Percentiles rank a stretch among this genome's conserved stretches.
phyloP scores from a whole-genome alignment of 73 alveolate species.

The Effrenium voratum region DNA sequence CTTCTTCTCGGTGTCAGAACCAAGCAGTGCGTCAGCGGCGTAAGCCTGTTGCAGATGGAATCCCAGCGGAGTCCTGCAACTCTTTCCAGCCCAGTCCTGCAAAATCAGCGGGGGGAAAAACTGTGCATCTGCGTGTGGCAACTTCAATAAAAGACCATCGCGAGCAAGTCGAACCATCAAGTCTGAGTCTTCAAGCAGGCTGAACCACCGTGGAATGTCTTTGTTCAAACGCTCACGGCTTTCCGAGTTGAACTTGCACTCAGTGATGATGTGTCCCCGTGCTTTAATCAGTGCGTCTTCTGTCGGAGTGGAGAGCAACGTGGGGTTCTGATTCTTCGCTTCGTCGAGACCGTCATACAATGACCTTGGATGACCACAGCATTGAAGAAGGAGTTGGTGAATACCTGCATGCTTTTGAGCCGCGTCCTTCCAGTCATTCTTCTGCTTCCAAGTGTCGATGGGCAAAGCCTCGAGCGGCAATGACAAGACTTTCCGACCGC shows the following conservation, averaged over 20 bases:
- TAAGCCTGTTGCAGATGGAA: slow-evolving; percentile 25
- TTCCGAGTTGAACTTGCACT: slow-evolving; percentile 14
- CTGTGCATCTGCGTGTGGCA: neutral
- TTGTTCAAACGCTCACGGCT: neutral
- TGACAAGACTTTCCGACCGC: neutral
- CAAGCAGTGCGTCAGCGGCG: slow-evolving; percentile 46
- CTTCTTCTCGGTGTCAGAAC: slow-evolving; percentile 65
- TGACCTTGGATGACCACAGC: slow-evolving; percentile 33
- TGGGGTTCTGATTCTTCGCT: neutral
- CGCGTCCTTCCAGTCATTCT: neutral
- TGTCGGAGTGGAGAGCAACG: neutral
- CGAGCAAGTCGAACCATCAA: slow-evolving; percentile 9
- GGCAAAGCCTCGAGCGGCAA: slow-evolving; percentile 7
- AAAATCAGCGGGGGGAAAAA: neutral
- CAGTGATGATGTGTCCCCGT: neutral
- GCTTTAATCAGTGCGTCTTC: neutral
- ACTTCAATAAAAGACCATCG: slow-evolving; percentile 2
- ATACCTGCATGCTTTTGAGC: slow-evolving; percentile 21
- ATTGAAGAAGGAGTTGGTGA: slow-evolving; percentile 2
- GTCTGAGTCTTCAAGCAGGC: slow-evolving; percentile 19
- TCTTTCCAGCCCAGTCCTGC: slow-evolving; percentile 34
- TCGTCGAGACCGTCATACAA: slow-evolving; percentile 22
- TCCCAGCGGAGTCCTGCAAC: neutral
- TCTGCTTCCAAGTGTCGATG: neutral
- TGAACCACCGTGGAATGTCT: neutral